Percentiles rank a stretch among this genome's conserved stretches.
phyloP scores from a whole-genome alignment of 2,329 filamentous ascomycete species.

The Xylaria arbuscula region DNA sequence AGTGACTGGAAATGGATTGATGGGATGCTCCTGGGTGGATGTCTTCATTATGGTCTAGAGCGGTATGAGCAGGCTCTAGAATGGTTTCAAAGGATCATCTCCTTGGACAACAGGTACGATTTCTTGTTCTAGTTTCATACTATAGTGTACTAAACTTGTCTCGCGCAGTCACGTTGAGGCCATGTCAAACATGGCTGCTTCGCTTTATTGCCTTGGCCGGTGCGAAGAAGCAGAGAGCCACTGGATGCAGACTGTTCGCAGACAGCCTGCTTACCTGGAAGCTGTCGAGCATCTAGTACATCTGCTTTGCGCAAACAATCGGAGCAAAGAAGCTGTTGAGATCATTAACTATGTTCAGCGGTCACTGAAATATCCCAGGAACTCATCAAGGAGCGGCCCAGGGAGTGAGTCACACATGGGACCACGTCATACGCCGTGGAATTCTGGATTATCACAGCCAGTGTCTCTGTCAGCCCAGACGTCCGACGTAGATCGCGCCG shows the following conservation, averaged over 20 bases:
- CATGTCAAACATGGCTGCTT: conserved; percentile 91
- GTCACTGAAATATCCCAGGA: conserved; percentile 67
- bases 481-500: conserved; percentile 25
- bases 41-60: conserved; percentile 88
- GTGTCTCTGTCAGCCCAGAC: conserved; percentile 31
- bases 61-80: conserved; percentile 81
- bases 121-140: not conserved
- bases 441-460: conserved; percentile 16
- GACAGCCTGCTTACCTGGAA: conserved; percentile 90
- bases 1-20: conserved; percentile 91
- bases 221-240: conserved; percentile 85
- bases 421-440: conserved; percentile 29
- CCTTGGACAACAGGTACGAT: conserved; percentile 66
- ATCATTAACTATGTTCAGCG: conserved; percentile 88
- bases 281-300: conserved; percentile 95
- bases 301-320: conserved; percentile 82
- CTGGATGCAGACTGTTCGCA: conserved; percentile 86
- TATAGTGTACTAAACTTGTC: conserved; percentile 19
- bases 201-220: conserved; percentile 83
- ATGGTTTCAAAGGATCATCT: conserved; percentile 76
- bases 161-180: conserved; percentile 83
- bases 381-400: conserved; percentile 38
- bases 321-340: conserved; percentile 84
- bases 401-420: conserved; percentile 17
- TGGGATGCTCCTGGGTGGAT: conserved; percentile 90